Evolutionary conservation across 352 stramenopile species (phyloP).

Genomic region (Phytophthora colocasiae): DNA sequence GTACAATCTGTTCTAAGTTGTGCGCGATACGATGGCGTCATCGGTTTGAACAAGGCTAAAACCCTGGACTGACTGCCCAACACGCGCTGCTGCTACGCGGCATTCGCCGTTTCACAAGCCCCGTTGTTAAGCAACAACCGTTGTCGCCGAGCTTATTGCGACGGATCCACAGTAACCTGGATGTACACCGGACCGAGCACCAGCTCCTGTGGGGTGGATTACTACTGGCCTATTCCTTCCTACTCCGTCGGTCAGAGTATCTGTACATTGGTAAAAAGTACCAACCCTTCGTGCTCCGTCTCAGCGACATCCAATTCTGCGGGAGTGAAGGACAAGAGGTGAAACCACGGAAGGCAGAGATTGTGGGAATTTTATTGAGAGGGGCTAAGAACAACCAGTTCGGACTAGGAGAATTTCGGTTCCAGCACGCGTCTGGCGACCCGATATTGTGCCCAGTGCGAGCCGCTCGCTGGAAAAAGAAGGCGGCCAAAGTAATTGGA

Average conservation of each 20-base stretch:
- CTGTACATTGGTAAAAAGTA: not conserved
- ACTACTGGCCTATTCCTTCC: not conserved
- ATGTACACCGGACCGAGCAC: not conserved
- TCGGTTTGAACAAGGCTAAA: constrained; percentile 7
- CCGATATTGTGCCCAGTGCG: no score
- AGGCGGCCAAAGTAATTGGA: not conserved
- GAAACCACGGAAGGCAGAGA: not conserved
- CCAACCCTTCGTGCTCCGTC: constrained; percentile 11
- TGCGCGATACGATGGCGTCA: constrained; percentile 23
- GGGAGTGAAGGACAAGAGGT: not conserved
- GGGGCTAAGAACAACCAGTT: constrained; percentile 37
- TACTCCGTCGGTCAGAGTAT: not conserved
- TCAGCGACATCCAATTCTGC: constrained; percentile 12
- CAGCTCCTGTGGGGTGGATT: not conserved
- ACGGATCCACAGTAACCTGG: not conserved
- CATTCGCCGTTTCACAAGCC: not conserved
- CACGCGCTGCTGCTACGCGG: not conserved
- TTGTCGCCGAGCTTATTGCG: not conserved
- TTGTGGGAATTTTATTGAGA: constrained; percentile 23
- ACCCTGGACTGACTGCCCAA: not conserved
- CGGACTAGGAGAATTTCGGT: constrained; percentile 22
- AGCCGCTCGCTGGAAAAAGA: not conserved
- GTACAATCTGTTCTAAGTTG: constrained; percentile 29
- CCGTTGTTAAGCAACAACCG: not conserved
- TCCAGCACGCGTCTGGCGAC: constrained; percentile 15